Evolutionary conservation across 371 early-diverging fungal species (phyloP).

Genomic region (Rhizopus stolonifer): DNA sequence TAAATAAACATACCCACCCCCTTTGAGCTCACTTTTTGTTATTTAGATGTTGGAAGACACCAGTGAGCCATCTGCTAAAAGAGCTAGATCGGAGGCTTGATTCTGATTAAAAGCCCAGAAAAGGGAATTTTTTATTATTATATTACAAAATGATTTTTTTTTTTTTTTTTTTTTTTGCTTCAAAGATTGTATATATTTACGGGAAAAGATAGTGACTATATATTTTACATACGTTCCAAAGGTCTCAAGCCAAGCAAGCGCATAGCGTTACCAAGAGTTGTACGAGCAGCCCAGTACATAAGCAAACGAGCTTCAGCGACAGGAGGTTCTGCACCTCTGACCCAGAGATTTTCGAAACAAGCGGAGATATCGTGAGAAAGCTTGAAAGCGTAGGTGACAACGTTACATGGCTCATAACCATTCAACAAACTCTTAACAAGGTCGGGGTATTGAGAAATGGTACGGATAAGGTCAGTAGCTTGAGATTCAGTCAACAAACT

Average conservation of each 20-base stretch:
- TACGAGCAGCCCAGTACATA: constrained; percentile 74
- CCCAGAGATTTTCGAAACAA: constrained; percentile 83
- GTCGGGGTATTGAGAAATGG: constrained; percentile 92
- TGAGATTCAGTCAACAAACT: constrained; percentile 71
- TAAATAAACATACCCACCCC: not conserved
- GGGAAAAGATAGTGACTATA: not conserved
- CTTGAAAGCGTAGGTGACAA: constrained; percentile 92
- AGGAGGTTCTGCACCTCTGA: constrained; percentile 75
- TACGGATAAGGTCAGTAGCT: constrained; percentile 74
- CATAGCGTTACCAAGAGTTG: constrained; percentile 86
- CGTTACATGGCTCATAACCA: constrained; percentile 89
- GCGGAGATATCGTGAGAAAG: constrained; percentile 84
- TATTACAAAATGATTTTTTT: not conserved
- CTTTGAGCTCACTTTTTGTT: not conserved
- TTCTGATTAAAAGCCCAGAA: not conserved
- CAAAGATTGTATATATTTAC: constrained; percentile 1
- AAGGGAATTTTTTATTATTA: not conserved
- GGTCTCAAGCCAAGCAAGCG: constrained; percentile 77
- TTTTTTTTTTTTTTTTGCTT: not conserved
- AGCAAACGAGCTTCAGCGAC: constrained; percentile 81
- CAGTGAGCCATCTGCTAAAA: not conserved
- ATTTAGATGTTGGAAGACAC: not conserved
- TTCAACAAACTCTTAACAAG: constrained; percentile 65
- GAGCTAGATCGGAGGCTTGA: not conserved
- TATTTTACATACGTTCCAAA: constrained; percentile 80